These are phyloP conservation scores for Ganoderma sinense DNA, from an alignment of 1,284 basidiomycete genomes.

Conservation along the genomic window DNA sequence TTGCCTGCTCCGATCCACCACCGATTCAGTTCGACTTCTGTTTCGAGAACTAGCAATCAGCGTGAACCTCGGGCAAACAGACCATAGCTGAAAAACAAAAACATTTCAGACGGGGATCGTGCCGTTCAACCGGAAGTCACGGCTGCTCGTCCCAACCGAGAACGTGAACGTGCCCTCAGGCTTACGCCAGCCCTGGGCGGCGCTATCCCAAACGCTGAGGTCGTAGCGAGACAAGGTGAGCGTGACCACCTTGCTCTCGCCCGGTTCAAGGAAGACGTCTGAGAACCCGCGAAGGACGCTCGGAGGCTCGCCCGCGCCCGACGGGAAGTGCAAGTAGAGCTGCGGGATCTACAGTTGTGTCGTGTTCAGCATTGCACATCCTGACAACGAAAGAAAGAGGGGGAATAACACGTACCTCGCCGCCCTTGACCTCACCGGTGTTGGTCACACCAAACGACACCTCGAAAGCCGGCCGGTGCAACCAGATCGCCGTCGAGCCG, in stretches of 20 bases:
- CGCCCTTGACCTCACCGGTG: constrained; percentile 61
- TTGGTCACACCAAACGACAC: constrained; percentile 70
- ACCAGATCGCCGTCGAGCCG: constrained; percentile 64
- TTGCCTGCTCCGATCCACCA: no score
- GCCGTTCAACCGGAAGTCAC: constrained; percentile 46
- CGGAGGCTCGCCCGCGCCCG: constrained; percentile 49
- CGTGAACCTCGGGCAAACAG: no score
- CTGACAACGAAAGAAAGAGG: not conserved
- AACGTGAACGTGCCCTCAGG: constrained; percentile 53
- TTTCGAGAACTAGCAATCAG: no score
- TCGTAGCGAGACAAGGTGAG: constrained; percentile 52
- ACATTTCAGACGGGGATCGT: constrained; percentile 34
- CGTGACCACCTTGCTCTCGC: constrained; percentile 44
- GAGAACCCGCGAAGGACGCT: constrained; percentile 54
- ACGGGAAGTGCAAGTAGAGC: constrained; percentile 52
- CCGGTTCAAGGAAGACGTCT: constrained; percentile 46
- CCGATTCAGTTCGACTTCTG: no score
- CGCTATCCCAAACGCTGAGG: constrained; percentile 55
- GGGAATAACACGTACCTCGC: constrained; percentile 48
- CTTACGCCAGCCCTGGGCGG: constrained; percentile 58
- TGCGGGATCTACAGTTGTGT: constrained; percentile 51
- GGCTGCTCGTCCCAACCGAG: constrained; percentile 60
- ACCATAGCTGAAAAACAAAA: no score
- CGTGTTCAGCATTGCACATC: no score
- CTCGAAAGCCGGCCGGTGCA: constrained; percentile 67